Evolutionary conservation across 2,329 filamentous ascomycete genomes (phyloP).

Genomic region (Pestalotiopsis sp.): DNA sequence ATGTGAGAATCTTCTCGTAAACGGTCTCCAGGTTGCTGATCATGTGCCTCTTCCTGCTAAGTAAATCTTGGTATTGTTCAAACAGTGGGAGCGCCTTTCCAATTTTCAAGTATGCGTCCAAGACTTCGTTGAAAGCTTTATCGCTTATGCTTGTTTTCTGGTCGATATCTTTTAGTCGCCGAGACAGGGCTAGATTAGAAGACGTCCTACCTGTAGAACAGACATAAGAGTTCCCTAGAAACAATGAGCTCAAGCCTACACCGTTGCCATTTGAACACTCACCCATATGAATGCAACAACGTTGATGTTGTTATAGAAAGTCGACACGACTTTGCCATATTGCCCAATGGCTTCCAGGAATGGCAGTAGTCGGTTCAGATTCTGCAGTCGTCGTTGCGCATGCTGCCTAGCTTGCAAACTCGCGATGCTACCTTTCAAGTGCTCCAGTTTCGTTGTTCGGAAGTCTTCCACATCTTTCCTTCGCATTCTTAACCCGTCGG

Average conservation of each 20-base stretch:
- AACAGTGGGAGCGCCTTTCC: slow-evolving; percentile 25
- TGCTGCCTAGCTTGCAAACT: slow-evolving; percentile 2
- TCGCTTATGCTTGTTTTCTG: background rate
- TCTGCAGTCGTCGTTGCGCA: slow-evolving; percentile 5
- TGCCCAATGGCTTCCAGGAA: slow-evolving; percentile 29
- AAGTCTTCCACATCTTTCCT: slow-evolving; percentile 7
- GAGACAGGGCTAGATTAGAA: background rate
- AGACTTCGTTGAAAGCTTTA: slow-evolving; percentile 17
- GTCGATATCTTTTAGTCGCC: slow-evolving; percentile 7
- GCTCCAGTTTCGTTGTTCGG: background rate
- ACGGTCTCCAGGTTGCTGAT: slow-evolving; percentile 16
- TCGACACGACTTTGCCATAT: slow-evolving; percentile 25
- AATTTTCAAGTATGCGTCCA: slow-evolving; percentile 23
- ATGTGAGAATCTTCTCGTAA: slow-evolving; percentile 23
- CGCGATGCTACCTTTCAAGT: background rate
- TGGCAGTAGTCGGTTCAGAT: slow-evolving; percentile 1
- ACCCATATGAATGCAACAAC: slow-evolving; percentile 30
- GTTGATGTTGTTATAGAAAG: slow-evolving; percentile 21
- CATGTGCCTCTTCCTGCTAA: slow-evolving; percentile 20
- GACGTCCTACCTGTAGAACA: slow-evolving; percentile 17
- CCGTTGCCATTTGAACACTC: background rate
- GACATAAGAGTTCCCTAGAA: slow-evolving; percentile 21
- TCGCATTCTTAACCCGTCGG: background rate
- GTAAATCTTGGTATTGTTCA: slow-evolving; percentile 20
- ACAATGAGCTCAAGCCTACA: background rate